A percentile compares a stretch with the other conserved stretches of the same genome.
These are phyloP conservation scores for Spencermartinsiella ligniputridi DNA, from an alignment of 1,139 yeast species.

Conservation along the genomic window DNA sequence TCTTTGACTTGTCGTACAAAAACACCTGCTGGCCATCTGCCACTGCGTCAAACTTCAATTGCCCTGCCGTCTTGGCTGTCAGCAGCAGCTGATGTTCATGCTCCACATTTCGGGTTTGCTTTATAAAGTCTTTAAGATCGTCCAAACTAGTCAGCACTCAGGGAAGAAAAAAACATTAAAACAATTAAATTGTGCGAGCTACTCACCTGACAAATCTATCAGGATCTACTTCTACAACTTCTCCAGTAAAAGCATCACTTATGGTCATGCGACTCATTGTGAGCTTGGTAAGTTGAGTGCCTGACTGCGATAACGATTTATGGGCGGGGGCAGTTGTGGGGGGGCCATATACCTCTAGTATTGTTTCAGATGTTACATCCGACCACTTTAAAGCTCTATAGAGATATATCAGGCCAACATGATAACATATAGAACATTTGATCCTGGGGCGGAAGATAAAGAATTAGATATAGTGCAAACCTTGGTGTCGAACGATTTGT, in stretches of 20 bases:
- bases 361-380: too few species aligned
- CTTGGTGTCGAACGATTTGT: slow-evolving; percentile 55
- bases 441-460: slow-evolving; percentile 15
- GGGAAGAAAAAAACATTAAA: not conserved
- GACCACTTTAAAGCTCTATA: too few species aligned
- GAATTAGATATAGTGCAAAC: slow-evolving; percentile 36
- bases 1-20: slow-evolving; percentile 24
- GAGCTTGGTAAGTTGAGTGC: not conserved
- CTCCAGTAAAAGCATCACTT: slow-evolving; percentile 22
- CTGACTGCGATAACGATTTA: too few species aligned
- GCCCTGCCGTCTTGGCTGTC: slow-evolving; percentile 26
- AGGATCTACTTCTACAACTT: slow-evolving; percentile 17
- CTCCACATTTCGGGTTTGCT: slow-evolving; percentile 17
- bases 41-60: slow-evolving; percentile 27
- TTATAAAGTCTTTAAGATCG: slow-evolving; percentile 20
- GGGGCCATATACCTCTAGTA: too few species aligned
- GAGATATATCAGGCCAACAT: too few species aligned
- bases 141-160: slow-evolving; percentile 15
- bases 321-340: too few species aligned
- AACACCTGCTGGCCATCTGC: slow-evolving; percentile 27
- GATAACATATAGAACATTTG: slow-evolving; percentile 2
- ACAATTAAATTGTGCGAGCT: not conserved
- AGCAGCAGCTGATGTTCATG: slow-evolving; percentile 28
- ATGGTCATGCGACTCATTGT: slow-evolving; percentile 20
- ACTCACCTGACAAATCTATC: slow-evolving; percentile 23